Evolutionary conservation across 1,139 yeast genomes (phyloP), one percentile per base, ranked within the genome.

Genomic region (Arxiozyma telluris): DNA sequence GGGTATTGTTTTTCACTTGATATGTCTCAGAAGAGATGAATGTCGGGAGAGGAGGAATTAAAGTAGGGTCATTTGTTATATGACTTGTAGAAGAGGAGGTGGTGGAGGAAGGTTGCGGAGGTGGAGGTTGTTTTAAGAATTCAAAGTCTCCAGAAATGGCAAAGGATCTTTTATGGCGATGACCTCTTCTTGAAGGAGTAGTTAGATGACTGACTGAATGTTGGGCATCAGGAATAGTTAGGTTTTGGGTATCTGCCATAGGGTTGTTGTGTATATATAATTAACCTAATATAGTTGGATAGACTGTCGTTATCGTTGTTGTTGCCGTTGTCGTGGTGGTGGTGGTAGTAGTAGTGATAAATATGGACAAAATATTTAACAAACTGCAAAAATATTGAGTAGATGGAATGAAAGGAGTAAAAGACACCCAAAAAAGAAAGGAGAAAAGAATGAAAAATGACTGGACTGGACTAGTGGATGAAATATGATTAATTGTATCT

Each of bases 91-190:
- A 15, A 8, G 8, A 34, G n/a, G 3, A 34, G 50, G 8, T 12
- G n/a, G 3, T 12, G 50, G 39, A 34, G 12, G n/a, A 15, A 34
- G 50, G 20, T 27, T 27, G 30, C 4, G 55, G 46, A 11, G 52
- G 22, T 45, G 54, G 51, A 3, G 53, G 54, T 43, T 50, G 56
- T 49, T 57, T 59, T 25, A 61, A 53, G 49, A 65, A 65, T 61
- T 84, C 90, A 64, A 84, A 83, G 64, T 84, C 90, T 0, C 89
- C 89, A 2, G 87, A 82, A 17, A 84, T 81, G 0, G 89, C 89
- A 27, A 86, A 85, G 0, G 89, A 83, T 50, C 91, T 71, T 61
- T 83, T 76, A 61, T 84, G 90, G 49, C 83, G 75, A 66, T 84
- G 90, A 1, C 79, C 77, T 58, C 80, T 73, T 61, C 73, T 73